A percentile compares a stretch with the other conserved stretches of the same genome.
Conservation (phyloP, 1,284 basidiomycete species). For the Stereum hirsutum region DNA sequence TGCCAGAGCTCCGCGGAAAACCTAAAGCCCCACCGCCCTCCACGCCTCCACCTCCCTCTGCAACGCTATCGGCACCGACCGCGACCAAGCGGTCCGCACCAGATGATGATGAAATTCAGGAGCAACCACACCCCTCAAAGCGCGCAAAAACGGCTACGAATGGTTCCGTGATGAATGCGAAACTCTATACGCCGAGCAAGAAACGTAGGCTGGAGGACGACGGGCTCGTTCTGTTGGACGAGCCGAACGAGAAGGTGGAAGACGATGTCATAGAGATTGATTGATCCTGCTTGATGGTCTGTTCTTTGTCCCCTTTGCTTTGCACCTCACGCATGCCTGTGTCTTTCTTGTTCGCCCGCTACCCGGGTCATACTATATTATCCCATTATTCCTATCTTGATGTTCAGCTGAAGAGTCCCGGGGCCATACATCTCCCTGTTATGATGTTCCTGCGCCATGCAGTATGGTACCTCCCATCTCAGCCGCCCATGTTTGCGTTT, state of each 20-base stretch:
- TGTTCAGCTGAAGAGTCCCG: too few species aligned
- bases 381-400: too few species aligned
- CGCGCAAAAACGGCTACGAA: slow-evolving; percentile 25
- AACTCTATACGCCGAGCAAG: slow-evolving; percentile 47
- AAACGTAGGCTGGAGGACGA: slow-evolving; percentile 59
- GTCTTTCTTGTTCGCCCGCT: too few species aligned
- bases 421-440: too few species aligned
- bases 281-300: too few species aligned
- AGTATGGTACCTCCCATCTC: too few species aligned
- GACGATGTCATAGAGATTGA: slow-evolving; percentile 48
- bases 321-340: too few species aligned
- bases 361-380: too few species aligned
- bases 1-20: slow-evolving; percentile 45
- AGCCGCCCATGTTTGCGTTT: too few species aligned
- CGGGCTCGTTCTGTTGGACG: slow-evolving; percentile 57
- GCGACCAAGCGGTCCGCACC: slow-evolving; percentile 50
- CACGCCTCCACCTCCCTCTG: slow-evolving; percentile 31
- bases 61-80: slow-evolving; percentile 24
- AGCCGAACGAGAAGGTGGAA: slow-evolving; percentile 41
- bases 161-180: slow-evolving; percentile 1
- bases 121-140: slow-evolving; percentile 45
- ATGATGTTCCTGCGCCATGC: too few species aligned
- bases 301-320: too few species aligned
- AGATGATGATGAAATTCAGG: slow-evolving; percentile 41
- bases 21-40: slow-evolving; percentile 28